Percentiles rank a stretch among this genome's conserved stretches.
Conservation (phyloP, 345 rosid species). For the Trapa bicornis region DNA sequence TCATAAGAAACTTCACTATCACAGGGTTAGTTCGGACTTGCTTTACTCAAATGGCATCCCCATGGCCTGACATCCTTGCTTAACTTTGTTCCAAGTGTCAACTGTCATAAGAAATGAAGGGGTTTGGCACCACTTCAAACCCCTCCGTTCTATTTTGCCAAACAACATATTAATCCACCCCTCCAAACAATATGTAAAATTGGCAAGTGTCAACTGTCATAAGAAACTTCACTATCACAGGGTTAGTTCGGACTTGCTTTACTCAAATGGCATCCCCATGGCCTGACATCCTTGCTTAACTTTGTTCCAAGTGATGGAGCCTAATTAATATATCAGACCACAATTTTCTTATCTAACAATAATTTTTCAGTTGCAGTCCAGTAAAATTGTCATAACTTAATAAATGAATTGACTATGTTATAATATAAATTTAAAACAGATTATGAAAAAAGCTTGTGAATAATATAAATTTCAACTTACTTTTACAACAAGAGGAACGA, state of each 20-base stretch:
- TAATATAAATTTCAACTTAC: constrained; percentile 14
- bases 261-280: neutral
- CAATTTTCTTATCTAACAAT: neutral
- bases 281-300: neutral
- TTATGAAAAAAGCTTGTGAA: neutral
- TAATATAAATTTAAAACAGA: neutral
- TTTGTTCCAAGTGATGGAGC: neutral
- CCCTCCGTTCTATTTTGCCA: no score
- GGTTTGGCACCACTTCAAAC: no score
- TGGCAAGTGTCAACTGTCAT: no score
- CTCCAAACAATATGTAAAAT: no score
- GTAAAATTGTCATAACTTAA: neutral
- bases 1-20: no score
- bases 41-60: neutral
- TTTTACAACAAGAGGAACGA: constrained; percentile 77
- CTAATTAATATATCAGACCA: neutral
- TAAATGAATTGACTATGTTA: neutral
- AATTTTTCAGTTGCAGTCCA: neutral
- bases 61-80: neutral
- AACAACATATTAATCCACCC: no score
- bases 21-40: neutral
- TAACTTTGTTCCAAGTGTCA: neutral
- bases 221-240: neutral
- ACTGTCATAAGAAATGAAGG: no score
- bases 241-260: neutral